A percentile compares a stretch with the other conserved stretches of the same genome.
These are phyloP conservation scores for Artemisia tridentata DNA, from an alignment of 129 eudicot genomes.

Conservation along the genomic window DNA sequence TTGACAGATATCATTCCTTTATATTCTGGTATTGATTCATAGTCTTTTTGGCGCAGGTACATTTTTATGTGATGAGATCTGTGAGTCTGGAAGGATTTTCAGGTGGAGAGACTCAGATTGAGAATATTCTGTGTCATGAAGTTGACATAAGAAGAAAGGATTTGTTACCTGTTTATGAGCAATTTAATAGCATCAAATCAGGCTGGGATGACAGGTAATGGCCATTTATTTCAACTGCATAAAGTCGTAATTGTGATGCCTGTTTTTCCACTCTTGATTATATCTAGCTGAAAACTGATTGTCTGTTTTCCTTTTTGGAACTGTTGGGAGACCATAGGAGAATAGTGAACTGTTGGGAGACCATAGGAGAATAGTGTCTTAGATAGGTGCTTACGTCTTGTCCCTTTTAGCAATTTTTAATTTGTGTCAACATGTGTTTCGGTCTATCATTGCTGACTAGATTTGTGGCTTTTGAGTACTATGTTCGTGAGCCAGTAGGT, in stretches of 20 bases:
- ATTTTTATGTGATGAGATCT: slow-evolving; percentile 36
- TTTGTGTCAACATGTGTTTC: background rate
- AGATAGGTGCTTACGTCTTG: background rate
- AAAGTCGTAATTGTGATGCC: slow-evolving; percentile 1
- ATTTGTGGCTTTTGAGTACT: background rate
- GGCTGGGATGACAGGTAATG: slow-evolving; percentile 60
- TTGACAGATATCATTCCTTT: background rate
- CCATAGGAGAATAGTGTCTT: background rate
- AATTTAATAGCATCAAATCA: slow-evolving; percentile 46
- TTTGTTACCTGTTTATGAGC: slow-evolving; percentile 50
- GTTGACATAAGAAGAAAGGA: slow-evolving; percentile 52
- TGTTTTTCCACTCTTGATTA: background rate
- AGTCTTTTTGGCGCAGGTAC: slow-evolving; percentile 28
- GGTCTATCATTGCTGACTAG: slow-evolving; percentile 1
- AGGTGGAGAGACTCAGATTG: slow-evolving; percentile 46
- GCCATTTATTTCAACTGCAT: background rate
- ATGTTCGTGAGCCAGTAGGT: background rate
- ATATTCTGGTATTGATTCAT: slow-evolving; percentile 15
- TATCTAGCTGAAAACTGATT: background rate
- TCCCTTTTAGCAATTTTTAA: too few relatives aligned
- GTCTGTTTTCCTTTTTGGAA: background rate
- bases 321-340: background rate
- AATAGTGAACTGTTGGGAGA: too few relatives aligned
- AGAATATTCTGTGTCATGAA: slow-evolving; percentile 36
- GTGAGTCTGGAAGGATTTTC: slow-evolving; percentile 21